These are phyloP conservation scores for Solanum lycopersicoides DNA, from an alignment of 257 asterid genomes.

Conservation along the genomic window DNA sequence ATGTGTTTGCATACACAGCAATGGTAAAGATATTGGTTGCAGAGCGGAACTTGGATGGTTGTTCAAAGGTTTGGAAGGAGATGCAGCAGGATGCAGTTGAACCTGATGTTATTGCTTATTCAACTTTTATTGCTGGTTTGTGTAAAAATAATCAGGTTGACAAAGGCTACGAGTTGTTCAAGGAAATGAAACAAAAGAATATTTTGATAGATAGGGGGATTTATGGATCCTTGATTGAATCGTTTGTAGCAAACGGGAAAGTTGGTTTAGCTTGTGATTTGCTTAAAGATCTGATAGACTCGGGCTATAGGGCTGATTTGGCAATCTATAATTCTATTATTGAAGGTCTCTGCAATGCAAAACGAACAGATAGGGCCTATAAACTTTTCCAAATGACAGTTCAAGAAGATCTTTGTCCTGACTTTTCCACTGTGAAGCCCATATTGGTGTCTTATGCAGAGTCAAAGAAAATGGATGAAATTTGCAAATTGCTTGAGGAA, in stretches of 20 bases:
- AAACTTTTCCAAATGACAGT: slow-evolving; percentile 62
- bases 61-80: slow-evolving; percentile 79
- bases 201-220: slow-evolving; percentile 76
- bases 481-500: slow-evolving; percentile 55
- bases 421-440: slow-evolving; percentile 58
- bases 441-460: slow-evolving; percentile 56
- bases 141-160: slow-evolving; percentile 45
- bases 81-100: slow-evolving; percentile 63
- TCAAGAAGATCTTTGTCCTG: slow-evolving; percentile 79
- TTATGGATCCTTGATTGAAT: slow-evolving; percentile 75
- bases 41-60: slow-evolving; percentile 62
- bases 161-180: slow-evolving; percentile 57
- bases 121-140: slow-evolving; percentile 63
- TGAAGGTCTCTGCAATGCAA: slow-evolving; percentile 59
- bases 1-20: slow-evolving; percentile 95
- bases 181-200: slow-evolving; percentile 73
- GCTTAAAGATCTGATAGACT: slow-evolving; percentile 76
- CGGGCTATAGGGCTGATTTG: slow-evolving; percentile 91
- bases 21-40: slow-evolving; percentile 66
- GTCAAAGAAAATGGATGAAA: slow-evolving; percentile 54
- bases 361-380: slow-evolving; percentile 61
- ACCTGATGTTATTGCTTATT: slow-evolving; percentile 89
- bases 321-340: slow-evolving; percentile 70
- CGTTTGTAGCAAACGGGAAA: slow-evolving; percentile 64
- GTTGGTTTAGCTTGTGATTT: slow-evolving; percentile 73